These are phyloP conservation scores for Catunica adiposa DNA, from an alignment of 2,329 filamentous ascomycete genomes.

Conservation along the genomic window DNA sequence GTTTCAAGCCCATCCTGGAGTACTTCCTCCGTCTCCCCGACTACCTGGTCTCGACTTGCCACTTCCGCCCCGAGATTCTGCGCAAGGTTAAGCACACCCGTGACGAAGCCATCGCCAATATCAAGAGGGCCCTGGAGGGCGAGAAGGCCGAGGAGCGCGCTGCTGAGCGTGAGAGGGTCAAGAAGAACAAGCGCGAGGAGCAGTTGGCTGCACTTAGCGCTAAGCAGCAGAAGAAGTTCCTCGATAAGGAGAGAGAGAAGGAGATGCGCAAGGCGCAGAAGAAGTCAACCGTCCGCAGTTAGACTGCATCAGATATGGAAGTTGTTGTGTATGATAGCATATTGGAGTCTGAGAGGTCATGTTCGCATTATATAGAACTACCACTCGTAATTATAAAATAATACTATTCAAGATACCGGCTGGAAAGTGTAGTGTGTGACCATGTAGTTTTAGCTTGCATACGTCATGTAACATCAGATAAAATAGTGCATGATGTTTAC, in stretches of 20 bases:
- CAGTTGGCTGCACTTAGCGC: constrained; percentile 61
- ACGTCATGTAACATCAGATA: neutral
- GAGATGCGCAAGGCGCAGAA: constrained; percentile 41
- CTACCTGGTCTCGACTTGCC: constrained; percentile 54
- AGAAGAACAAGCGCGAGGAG: constrained; percentile 79
- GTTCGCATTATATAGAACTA: neutral
- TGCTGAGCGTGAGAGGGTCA: constrained; percentile 54
- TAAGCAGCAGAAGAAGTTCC: constrained; percentile 71
- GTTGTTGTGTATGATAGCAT: neutral
- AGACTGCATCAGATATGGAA: constrained; percentile 15
- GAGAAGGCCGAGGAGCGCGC: constrained; percentile 65
- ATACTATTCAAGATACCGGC: neutral
- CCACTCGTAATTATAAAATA: neutral
- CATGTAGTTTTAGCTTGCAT: neutral
- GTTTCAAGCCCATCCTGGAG: constrained; percentile 57
- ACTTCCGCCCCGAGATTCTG: constrained; percentile 79
- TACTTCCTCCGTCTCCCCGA: constrained; percentile 79
- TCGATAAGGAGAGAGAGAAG: constrained; percentile 67
- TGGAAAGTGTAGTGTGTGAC: too few species aligned
- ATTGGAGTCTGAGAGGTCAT: neutral
- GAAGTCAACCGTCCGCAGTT: constrained; percentile 38
- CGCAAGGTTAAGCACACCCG: constrained; percentile 69
- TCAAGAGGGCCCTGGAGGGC: constrained; percentile 65
- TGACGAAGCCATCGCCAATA: constrained; percentile 62
- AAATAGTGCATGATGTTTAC: neutral